Conservation (phyloP, 2,329 filamentous ascomycete genomes). For the Elsinoe arachidis region DNA sequence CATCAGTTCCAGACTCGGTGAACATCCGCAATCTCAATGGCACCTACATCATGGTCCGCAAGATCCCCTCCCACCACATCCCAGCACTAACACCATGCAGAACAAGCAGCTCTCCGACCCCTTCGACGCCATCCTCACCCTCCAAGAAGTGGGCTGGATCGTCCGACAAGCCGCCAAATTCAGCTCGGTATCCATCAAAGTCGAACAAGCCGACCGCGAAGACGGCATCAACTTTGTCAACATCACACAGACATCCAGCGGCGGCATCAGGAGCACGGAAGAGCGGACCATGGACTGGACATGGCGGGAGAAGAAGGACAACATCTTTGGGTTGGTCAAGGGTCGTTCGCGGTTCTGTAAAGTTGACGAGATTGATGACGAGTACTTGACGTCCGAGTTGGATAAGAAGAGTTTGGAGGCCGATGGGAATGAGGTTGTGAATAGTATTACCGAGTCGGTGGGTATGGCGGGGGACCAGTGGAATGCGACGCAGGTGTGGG, state of each 20-base stretch:
- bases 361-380: slow-evolving; percentile 33
- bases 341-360: slow-evolving; percentile 44
- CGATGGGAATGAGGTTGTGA: slow-evolving; percentile 34
- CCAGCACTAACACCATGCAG: slow-evolving; percentile 35
- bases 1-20: slow-evolving; percentile 60
- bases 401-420: slow-evolving; percentile 43
- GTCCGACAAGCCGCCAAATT: slow-evolving; percentile 48
- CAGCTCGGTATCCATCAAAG: slow-evolving; percentile 58
- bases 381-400: slow-evolving; percentile 52
- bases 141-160: slow-evolving; percentile 35
- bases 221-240: slow-evolving; percentile 49
- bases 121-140: slow-evolving; percentile 56
- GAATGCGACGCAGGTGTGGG: slow-evolving; percentile 48
- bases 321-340: slow-evolving; percentile 65
- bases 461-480: slow-evolving; percentile 34
- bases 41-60: slow-evolving; percentile 54
- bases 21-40: slow-evolving; percentile 61
- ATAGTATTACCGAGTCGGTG: slow-evolving; percentile 43
- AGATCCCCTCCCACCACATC: too few species aligned
- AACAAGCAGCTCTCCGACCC: slow-evolving; percentile 66
- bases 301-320: slow-evolving; percentile 61
- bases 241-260: slow-evolving; percentile 63
- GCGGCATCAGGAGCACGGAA: slow-evolving; percentile 59
- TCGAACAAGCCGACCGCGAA: slow-evolving; percentile 45
- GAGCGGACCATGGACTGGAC: slow-evolving; percentile 48